Evolutionary conservation across 352 stramenopile genomes (phyloP).

Genomic region (Phytopythium aichiense): DNA sequence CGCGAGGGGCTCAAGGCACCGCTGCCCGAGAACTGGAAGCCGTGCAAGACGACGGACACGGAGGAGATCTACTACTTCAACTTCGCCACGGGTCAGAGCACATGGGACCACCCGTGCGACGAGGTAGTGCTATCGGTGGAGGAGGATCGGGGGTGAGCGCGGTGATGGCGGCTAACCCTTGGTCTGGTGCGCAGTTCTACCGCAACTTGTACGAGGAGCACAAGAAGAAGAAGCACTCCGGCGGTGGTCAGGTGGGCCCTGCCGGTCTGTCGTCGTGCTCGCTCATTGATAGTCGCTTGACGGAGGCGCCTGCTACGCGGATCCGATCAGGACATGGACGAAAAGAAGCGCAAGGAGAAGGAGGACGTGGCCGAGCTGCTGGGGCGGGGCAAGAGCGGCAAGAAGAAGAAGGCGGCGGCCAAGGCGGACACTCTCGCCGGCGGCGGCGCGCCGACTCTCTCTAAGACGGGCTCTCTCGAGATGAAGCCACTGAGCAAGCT

Average conservation of each 20-base stretch:
- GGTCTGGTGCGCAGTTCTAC: conserved; percentile 66
- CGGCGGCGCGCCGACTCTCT: conserved; percentile 15
- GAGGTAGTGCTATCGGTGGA: conserved; percentile 30
- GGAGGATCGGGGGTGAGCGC: no score
- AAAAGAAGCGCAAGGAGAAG: conserved; percentile 78
- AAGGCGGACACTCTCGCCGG: conserved; percentile 40
- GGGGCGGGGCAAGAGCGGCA: conserved; percentile 37
- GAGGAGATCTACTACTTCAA: conserved; percentile 98
- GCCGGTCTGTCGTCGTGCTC: background rate
- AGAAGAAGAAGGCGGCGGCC: conserved; percentile 75
- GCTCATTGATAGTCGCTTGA: background rate
- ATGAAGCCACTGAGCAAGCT: conserved; percentile 68
- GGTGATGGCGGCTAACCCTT: background rate
- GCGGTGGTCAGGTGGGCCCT: conserved; percentile 27
- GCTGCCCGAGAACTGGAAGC: conserved; percentile 94
- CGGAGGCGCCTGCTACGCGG: background rate
- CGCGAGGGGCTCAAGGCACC: conserved; percentile 92
- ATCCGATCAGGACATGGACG: conserved; percentile 45
- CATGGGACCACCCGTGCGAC: conserved; percentile 94
- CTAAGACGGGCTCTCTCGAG: conserved; percentile 42
- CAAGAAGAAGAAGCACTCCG: conserved; percentile 68
- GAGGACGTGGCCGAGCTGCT: conserved; percentile 81
- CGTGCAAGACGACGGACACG: conserved; percentile 93
- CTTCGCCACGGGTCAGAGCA: conserved; percentile 89
- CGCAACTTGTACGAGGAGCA: conserved; percentile 92